Conservation (phyloP, 1,284 basidiomycete species). For the Ustilago hordei region DNA sequence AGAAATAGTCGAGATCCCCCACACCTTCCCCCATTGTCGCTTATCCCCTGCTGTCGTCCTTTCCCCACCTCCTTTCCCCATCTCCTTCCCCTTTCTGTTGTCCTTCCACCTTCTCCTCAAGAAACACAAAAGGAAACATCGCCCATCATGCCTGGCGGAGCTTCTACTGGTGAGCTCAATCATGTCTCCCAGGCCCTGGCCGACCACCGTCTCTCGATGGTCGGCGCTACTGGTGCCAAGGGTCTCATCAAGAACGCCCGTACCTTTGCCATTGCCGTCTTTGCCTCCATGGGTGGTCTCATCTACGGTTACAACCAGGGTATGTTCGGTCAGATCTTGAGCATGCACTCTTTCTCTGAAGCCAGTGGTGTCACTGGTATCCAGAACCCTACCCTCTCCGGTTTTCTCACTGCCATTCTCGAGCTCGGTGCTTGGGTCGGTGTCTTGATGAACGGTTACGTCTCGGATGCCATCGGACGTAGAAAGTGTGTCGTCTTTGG, state of each 20-base stretch:
- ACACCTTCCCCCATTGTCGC: too few species aligned
- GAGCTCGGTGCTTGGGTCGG: slow-evolving; percentile 83
- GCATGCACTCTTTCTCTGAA: slow-evolving; percentile 79
- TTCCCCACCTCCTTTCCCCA: neutral
- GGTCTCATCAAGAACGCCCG: slow-evolving; percentile 58
- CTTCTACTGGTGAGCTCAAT: too few species aligned
- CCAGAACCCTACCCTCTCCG: slow-evolving; percentile 79
- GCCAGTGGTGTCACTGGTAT: slow-evolving; percentile 78
- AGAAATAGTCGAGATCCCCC: slow-evolving; percentile 14
- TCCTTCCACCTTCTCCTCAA: slow-evolving; percentile 12
- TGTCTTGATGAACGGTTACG: slow-evolving; percentile 76
- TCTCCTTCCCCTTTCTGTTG: neutral
- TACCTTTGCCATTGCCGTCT: slow-evolving; percentile 58
- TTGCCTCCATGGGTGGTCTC: slow-evolving; percentile 80
- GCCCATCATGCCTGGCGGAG: slow-evolving; percentile 13
- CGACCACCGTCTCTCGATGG: slow-evolving; percentile 46
- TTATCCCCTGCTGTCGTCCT: slow-evolving; percentile 1
- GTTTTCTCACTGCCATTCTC: slow-evolving; percentile 78
- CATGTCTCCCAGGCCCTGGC: slow-evolving; percentile 36
- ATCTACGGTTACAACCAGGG: slow-evolving; percentile 84
- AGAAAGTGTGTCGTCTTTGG: slow-evolving; percentile 77
- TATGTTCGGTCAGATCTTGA: slow-evolving; percentile 75
- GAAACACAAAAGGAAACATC: neutral
- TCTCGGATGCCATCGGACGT: slow-evolving; percentile 78
- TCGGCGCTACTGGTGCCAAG: slow-evolving; percentile 45